These are phyloP conservation scores for Candida sanyaensis DNA, from an alignment of 1,139 yeast genomes.

Conservation along the genomic window DNA sequence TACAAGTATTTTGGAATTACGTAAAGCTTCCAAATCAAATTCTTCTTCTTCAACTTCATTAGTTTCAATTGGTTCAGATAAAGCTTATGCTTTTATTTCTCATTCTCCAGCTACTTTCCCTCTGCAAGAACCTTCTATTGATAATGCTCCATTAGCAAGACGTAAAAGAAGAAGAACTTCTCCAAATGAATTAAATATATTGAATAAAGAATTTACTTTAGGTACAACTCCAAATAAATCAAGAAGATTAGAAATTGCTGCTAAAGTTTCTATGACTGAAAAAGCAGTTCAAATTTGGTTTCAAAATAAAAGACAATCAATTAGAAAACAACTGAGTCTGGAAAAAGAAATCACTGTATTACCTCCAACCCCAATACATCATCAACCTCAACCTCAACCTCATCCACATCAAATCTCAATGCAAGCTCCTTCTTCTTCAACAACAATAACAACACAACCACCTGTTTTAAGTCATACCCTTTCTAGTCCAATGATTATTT, in stretches of 20 bases:
- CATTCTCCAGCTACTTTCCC: conserved; percentile 90
- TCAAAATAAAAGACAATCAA: conserved; percentile 89
- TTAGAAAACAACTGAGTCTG: conserved; percentile 52
- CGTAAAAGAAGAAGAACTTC: conserved; percentile 95
- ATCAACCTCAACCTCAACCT: neutral
- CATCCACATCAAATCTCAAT: neutral
- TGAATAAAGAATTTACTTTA: conserved; percentile 73
- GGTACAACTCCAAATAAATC: conserved; percentile 83
- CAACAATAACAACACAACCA: conserved; percentile 8
- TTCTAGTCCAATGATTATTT: conserved; percentile 22
- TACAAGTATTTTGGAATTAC: conserved; percentile 14
- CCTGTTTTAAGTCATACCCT: conserved; percentile 24
- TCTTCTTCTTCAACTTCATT: conserved; percentile 11
- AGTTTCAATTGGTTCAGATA: conserved; percentile 16
- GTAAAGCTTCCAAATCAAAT: conserved; percentile 10
- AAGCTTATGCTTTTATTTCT: conserved; percentile 83
- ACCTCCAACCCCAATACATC: conserved; percentile 37
- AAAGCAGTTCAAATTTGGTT: conserved; percentile 98
- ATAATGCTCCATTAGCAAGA: conserved; percentile 87
- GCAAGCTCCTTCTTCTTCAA: conserved; percentile 3
- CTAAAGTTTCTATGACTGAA: conserved; percentile 86
- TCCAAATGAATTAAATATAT: conserved; percentile 76
- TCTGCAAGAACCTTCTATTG: conserved; percentile 79
- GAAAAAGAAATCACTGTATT: conserved; percentile 49
- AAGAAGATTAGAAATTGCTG: conserved; percentile 75